Percentiles rank a stretch among this genome's conserved stretches.
Conservation (phyloP, 2,329 filamentous ascomycete species). For the Ophioceras dolichostomum region DNA sequence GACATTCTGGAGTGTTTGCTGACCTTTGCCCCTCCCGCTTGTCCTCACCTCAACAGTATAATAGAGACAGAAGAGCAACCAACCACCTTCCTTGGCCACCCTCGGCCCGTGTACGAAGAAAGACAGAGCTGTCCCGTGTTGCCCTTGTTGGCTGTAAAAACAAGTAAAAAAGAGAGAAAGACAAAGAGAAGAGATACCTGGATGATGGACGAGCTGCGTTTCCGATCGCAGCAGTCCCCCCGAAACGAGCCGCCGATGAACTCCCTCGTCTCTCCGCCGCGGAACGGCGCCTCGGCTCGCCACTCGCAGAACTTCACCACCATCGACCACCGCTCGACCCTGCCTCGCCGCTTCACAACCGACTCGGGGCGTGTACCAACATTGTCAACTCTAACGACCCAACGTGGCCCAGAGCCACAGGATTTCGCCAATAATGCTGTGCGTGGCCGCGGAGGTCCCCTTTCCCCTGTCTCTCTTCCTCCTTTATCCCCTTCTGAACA, state of each 20-base stretch:
- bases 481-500: not conserved
- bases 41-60: not conserved
- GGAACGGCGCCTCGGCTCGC: slow-evolving; percentile 50
- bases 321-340: slow-evolving; percentile 52
- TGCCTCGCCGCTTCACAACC: slow-evolving; percentile 89
- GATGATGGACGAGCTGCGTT: slow-evolving; percentile 69
- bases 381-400: slow-evolving; percentile 48
- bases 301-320: slow-evolving; percentile 39
- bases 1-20: too few relatives aligned
- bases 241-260: slow-evolving; percentile 66
- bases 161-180: not conserved
- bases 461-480: not conserved
- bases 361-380: slow-evolving; percentile 77
- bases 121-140: not conserved
- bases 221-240: slow-evolving; percentile 64
- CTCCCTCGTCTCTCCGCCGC: slow-evolving; percentile 61
- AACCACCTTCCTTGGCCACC: not conserved
- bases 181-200: slow-evolving; percentile 12
- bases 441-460: too few relatives aligned
- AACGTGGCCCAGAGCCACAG: slow-evolving; percentile 34
- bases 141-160: not conserved
- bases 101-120: slow-evolving; percentile 26
- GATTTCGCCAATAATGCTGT: slow-evolving; percentile 28
- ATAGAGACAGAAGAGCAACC: too few relatives aligned
- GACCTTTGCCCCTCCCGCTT: not conserved